Evolutionary conservation across 305 asterid species (phyloP), one percentile per base, ranked within the genome.

Genomic region (Solanum hybrid): DNA sequence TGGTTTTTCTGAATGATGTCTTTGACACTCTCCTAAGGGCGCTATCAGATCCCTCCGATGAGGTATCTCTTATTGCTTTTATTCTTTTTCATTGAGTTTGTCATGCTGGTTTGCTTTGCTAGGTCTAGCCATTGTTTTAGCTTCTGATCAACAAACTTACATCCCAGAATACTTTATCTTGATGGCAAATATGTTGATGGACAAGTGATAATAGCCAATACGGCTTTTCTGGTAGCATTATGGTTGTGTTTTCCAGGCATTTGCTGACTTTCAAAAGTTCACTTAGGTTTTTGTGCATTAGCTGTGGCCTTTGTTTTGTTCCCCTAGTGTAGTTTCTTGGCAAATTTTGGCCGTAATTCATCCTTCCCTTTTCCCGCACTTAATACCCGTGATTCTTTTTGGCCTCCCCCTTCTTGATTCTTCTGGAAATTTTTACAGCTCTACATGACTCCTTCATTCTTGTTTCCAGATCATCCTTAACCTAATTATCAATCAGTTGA

Each of bases 41-140:
- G 9, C 96, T 98, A 40, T 97, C 99, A 78, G 99, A 98, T 95
- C 98, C 99, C 88, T 97, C 99, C 57, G 99, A 98, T 89, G 97
- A 98, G 99, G 99, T 98, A 98, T 76, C 91, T 94, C 93, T 91
- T 91, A 35, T 61, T 40, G 77, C 92, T 51, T 82, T 86, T 36
- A 37, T 26, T 74, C 51, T 37, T 64, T 57, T 57, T 37, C 40
- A 81, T 51, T 71, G 75, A 74, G 51, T 82, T 81, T 16, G 36
- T 75, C 42, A 18, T 89, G 37, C 75, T 82, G 61, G 35, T 82
- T 34, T 67, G 34, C 22, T 91, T 74, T 91, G 11, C 39, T 86
- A 61, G 77, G 34, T 86, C 76, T 85, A 61, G 12, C 73, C 75
- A 86, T 61, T 86, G 88, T 85, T 57, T 46, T 85, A 57, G 76